Percentiles rank a stretch among this genome's conserved stretches.
Conservation (phyloP, 1,284 basidiomycete genomes). For the Ganoderma resinaceum region DNA sequence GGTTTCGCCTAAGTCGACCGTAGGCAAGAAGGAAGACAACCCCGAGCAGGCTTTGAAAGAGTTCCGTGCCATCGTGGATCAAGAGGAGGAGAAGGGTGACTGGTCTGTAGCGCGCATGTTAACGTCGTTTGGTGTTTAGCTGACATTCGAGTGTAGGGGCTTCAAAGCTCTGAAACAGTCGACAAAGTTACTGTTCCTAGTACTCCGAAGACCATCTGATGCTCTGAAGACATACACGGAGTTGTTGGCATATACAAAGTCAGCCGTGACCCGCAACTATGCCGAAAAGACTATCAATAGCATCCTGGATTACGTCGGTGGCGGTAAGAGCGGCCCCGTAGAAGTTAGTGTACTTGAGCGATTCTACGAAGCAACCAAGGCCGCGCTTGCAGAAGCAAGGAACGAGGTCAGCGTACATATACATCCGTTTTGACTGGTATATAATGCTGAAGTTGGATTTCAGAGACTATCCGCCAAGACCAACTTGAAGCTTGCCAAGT, state of each 20-base stretch:
- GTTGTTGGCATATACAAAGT: conserved; percentile 92
- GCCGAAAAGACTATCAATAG: conserved; percentile 99
- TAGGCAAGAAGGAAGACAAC: conserved; percentile 92
- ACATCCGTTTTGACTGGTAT: neutral
- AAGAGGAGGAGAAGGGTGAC: conserved; percentile 91
- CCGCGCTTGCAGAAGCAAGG: conserved; percentile 90
- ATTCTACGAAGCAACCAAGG: conserved; percentile 95
- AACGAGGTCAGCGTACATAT: conserved; percentile 80
- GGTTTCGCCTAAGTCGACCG: conserved; percentile 11
- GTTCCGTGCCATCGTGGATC: conserved; percentile 86
- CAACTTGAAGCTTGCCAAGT: conserved; percentile 95
- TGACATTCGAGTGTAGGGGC: conserved; percentile 66
- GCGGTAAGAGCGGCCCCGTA: conserved; percentile 83
- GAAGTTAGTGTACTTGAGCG: conserved; percentile 91
- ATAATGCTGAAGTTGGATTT: conserved; percentile 1
- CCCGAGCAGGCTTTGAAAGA: conserved; percentile 90
- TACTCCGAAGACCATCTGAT: conserved; percentile 79
- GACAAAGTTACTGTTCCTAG: conserved; percentile 92
- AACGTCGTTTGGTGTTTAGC: neutral
- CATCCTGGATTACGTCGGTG: conserved; percentile 97
- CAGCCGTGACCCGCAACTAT: conserved; percentile 89
- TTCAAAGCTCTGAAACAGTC: conserved; percentile 99
- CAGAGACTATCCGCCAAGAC: conserved; percentile 95
- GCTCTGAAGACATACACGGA: conserved; percentile 88
- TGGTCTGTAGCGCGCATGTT: conserved; percentile 62